Percentiles rank a stretch among this genome's conserved stretches.
phyloP scores from a whole-genome alignment of 441 rosid species.

The Mallotus repandus region DNA sequence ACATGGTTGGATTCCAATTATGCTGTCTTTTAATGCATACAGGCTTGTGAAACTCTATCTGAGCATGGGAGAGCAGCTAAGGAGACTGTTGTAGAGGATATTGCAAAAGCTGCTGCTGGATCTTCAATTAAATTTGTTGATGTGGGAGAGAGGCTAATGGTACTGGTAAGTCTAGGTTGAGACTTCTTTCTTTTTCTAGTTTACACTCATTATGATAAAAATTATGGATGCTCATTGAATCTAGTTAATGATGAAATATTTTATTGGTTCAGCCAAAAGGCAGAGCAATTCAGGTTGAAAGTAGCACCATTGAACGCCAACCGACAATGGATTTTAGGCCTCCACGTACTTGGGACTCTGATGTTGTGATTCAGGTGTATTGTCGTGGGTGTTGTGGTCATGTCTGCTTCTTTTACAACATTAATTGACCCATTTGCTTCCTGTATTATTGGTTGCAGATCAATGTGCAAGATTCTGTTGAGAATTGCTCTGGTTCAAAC shows the following conservation, averaged over 20 bases:
- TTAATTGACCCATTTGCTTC: slow-evolving; percentile 15
- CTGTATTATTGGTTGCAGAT: slow-evolving; percentile 40
- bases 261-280: slow-evolving; percentile 47
- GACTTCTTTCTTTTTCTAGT: neutral
- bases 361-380: slow-evolving; percentile 71
- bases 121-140: slow-evolving; percentile 24
- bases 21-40: slow-evolving; percentile 11
- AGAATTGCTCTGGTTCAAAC: slow-evolving; percentile 33
- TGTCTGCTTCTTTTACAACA: slow-evolving; percentile 16
- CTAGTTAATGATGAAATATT: slow-evolving; percentile 5
- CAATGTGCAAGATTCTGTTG: slow-evolving; percentile 43
- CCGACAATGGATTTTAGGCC: slow-evolving; percentile 47
- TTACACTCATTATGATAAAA: neutral
- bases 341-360: slow-evolving; percentile 48
- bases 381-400: neutral
- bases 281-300: slow-evolving; percentile 61
- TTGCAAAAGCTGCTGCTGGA: slow-evolving; percentile 9
- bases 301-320: slow-evolving; percentile 45
- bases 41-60: slow-evolving; percentile 30
- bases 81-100: slow-evolving; percentile 18
- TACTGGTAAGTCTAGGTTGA: slow-evolving; percentile 28
- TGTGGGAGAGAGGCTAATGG: slow-evolving; percentile 24
- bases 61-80: slow-evolving; percentile 19
- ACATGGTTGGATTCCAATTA: slow-evolving; percentile 1
- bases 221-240: neutral